Conservation (phyloP, 163 green algal genomes). For the Chlorella variabilis region DNA sequence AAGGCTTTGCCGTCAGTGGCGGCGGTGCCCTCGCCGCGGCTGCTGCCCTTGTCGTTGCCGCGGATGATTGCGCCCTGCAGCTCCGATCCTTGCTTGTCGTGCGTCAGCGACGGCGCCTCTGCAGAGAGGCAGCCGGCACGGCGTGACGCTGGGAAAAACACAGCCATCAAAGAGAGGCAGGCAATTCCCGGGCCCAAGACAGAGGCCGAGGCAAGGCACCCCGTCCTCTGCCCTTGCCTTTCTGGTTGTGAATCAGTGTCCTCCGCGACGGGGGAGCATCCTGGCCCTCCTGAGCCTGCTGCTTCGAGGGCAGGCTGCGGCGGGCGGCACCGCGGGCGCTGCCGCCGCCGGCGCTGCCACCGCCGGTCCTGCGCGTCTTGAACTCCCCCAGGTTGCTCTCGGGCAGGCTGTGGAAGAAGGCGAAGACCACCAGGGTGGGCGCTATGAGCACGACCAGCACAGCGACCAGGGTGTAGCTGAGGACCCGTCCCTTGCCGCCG, state of each 20-base stretch:
- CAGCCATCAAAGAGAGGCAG: too few relatives aligned
- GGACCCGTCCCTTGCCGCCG: background rate
- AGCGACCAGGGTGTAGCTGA: background rate
- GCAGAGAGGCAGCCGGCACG: background rate
- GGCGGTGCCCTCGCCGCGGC: background rate
- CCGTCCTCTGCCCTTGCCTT: background rate
- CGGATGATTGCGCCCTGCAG: too few relatives aligned
- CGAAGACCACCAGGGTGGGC: conserved; percentile 17
- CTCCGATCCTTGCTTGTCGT: background rate
- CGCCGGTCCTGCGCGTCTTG: background rate
- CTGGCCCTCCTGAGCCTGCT: too few relatives aligned
- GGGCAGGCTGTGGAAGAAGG: conserved; percentile 10
- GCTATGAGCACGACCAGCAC: conserved; percentile 10
- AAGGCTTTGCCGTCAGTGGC: too few relatives aligned
- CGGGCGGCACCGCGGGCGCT: background rate
- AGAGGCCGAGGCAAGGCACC: too few relatives aligned
- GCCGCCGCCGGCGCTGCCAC: background rate
- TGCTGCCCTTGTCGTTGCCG: background rate
- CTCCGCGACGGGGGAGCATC: too few relatives aligned
- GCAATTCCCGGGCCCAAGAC: too few relatives aligned
- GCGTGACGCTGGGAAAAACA: too few relatives aligned
- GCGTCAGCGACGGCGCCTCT: background rate
- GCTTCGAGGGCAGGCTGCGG: too few relatives aligned
- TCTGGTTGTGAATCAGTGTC: background rate
- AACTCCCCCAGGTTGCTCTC: background rate